Evolutionary conservation across 2,329 filamentous ascomycete genomes (phyloP).

Genomic region (Emmonsia crescens): DNA sequence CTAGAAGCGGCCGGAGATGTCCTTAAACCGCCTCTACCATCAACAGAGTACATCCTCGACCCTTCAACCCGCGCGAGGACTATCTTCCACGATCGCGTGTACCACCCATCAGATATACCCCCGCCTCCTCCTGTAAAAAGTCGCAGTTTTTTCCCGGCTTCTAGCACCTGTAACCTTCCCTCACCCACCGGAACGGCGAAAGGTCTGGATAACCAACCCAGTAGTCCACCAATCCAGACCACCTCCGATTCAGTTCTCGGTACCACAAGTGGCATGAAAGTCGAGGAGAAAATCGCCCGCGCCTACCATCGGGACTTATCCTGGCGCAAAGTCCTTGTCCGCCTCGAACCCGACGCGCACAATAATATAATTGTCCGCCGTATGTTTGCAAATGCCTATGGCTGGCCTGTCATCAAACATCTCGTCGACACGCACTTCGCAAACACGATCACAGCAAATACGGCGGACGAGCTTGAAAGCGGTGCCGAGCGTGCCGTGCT

Average conservation of each 20-base stretch:
- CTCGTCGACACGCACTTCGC: constrained; percentile 90
- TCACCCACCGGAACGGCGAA: background rate
- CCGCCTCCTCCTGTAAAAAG: constrained; percentile 49
- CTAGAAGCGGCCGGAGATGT: constrained; percentile 93
- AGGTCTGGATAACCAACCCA: background rate
- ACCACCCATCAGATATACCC: constrained; percentile 87
- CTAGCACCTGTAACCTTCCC: constrained; percentile 5
- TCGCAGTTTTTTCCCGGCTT: constrained; percentile 29
- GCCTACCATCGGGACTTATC: constrained; percentile 86
- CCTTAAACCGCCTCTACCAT: constrained; percentile 77
- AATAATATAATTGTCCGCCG: constrained; percentile 96
- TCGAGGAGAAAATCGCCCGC: constrained; percentile 95
- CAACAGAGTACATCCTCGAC: constrained; percentile 70
- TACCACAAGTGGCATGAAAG: constrained; percentile 52
- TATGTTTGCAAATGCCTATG: constrained; percentile 94
- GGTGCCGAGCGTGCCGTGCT: constrained; percentile 59
- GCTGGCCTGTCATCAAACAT: constrained; percentile 95
- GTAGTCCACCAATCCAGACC: constrained; percentile 7
- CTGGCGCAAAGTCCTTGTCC: constrained; percentile 94
- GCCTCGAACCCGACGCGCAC: constrained; percentile 91
- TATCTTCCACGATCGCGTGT: constrained; percentile 94
- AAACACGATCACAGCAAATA: constrained; percentile 55
- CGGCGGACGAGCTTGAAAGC: constrained; percentile 56
- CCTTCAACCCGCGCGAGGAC: constrained; percentile 71
- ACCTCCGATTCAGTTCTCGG: constrained; percentile 6